Evolutionary conservation across 1,284 basidiomycete species (phyloP), one percentile per base, ranked within the genome.

Genomic region (Phellinidium pouzarii): DNA sequence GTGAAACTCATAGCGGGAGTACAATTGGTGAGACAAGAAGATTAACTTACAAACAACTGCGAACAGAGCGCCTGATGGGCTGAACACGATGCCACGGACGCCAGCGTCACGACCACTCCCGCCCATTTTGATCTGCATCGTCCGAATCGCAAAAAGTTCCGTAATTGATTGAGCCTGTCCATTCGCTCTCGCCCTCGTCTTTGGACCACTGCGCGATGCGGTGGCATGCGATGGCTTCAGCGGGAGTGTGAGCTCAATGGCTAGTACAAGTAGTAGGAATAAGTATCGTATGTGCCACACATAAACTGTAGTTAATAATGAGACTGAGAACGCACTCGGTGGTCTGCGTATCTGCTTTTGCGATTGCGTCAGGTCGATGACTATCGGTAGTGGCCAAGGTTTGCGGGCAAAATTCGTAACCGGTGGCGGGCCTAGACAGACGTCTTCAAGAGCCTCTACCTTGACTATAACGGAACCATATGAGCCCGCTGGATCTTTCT

Each of bases 11-110:
- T n/a, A n/a, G n/a, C 9, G 14, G 31, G 31, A 34, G 14, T 34
- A 2, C 31, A 8, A 34, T 14, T 34, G 9, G 31, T 34, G 31
- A 34, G 9, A 34, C 9, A 8, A 8, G 36, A 17, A n/a, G 22
- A 38, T n/a, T n/a, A n/a, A 56, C 63, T 55, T 31, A 65, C 63
- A 64, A 9, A 52, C 52, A 17, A 65, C 56, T 2, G 63, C 63
- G 44, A 64, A 62, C 17, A 58, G 48, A 34, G 43, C 54, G 9
- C 63, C 63, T 41, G 54, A 34, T 17, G 27, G 22, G 19, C 51
- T 61, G 47, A 60, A 60, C 7, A 41, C 41, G 37, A 64, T 61
- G 9, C 47, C 36, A 47, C 58, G 29, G 27, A 55, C 12, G 41
- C 50, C 53, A 56, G 54, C 53, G 59, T 64, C 8, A 7, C 47